Conservation (phyloP, 2,329 filamentous ascomycete genomes). For the Cladosporium sp. region DNA sequence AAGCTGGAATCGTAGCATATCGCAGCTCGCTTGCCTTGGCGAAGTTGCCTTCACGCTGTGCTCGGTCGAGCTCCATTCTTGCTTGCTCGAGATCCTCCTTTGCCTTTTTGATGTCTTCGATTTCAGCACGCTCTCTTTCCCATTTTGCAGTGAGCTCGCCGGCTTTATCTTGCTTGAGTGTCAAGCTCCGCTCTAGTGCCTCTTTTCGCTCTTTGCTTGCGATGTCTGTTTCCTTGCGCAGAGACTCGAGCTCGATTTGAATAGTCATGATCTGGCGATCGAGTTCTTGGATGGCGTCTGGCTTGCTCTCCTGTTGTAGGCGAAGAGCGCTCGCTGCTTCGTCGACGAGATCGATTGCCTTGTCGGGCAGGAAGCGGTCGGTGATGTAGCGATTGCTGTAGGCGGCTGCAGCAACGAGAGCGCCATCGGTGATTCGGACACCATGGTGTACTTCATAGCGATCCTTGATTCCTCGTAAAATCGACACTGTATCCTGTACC, state of each 20-base stretch:
- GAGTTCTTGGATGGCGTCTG: constrained; percentile 86
- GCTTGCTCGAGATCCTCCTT: constrained; percentile 89
- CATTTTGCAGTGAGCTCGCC: constrained; percentile 75
- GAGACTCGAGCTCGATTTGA: constrained; percentile 91
- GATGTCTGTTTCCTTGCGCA: constrained; percentile 91
- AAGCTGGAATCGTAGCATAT: constrained; percentile 79
- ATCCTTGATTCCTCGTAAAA: constrained; percentile 93
- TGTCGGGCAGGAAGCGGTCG: constrained; percentile 92
- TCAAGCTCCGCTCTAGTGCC: constrained; percentile 76
- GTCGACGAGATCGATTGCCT: constrained; percentile 95
- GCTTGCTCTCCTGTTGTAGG: constrained; percentile 94
- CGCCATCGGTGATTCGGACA: constrained; percentile 88
- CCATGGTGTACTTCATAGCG: constrained; percentile 97
- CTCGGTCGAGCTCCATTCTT: constrained; percentile 79
- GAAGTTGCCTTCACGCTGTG: constrained; percentile 85
- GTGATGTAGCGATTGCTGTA: constrained; percentile 96
- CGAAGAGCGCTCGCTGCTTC: constrained; percentile 89
- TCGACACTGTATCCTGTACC: constrained; percentile 91
- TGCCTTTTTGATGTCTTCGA: constrained; percentile 80
- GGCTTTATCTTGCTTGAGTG: constrained; percentile 74
- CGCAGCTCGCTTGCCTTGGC: constrained; percentile 85
- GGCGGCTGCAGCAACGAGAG: constrained; percentile 85
- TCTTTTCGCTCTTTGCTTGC: constrained; percentile 84
- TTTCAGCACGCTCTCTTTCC: constrained; percentile 85
- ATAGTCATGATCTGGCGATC: constrained; percentile 97